Evolutionary conservation across 2,329 filamentous ascomycete genomes (phyloP), one percentile per base, ranked within the genome.

Genomic region (Aspergillus spinulosporus): DNA sequence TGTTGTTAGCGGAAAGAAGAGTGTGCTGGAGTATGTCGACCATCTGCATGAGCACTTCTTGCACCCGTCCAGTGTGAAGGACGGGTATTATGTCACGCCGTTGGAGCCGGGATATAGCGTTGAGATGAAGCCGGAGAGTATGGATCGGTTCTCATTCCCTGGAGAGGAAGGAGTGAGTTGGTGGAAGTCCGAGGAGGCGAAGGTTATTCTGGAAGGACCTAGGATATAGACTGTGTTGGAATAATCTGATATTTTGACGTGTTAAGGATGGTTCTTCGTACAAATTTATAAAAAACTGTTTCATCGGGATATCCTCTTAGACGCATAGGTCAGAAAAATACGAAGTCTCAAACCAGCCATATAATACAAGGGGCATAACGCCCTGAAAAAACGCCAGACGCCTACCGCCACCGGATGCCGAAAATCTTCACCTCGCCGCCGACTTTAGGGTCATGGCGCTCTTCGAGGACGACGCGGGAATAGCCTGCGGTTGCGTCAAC

Each of bases 41-140:
- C 90, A 96, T 75, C 76, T 96, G 68, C 92, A 96, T 74, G 92
- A 96, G 82, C 92, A 96, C 77, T 96, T 96, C 73, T 78, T 90
- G 68, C 83, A 96, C 73, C 92, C 92, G 1, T 83, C 86, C 2
- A 82, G 87, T 55, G 90, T 96, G 66, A 85, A 87, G 76, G 87
- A 92, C 63, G 92, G 92, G 3, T 94, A 91, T 75, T 95, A 95
- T 76, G 88, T 89, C 63, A 96, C 92, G 1, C 92, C 92, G 0
- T 87, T 78, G 61, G 86, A 91, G 70, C 82, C 92, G 0, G 92
- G 92, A 0, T 96, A 96, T 74, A 92, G 89, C 68, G 92, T 96
- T 2, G 90, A 96, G 84, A 96, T 96, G 91, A 93, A 90, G 83
- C 76, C 85, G 3, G 89, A 87, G 63, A 94, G 89, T 72, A 94